Evolutionary conservation across 2,329 filamentous ascomycete species (phyloP).

Genomic region (Hypomyces perniciosus): DNA sequence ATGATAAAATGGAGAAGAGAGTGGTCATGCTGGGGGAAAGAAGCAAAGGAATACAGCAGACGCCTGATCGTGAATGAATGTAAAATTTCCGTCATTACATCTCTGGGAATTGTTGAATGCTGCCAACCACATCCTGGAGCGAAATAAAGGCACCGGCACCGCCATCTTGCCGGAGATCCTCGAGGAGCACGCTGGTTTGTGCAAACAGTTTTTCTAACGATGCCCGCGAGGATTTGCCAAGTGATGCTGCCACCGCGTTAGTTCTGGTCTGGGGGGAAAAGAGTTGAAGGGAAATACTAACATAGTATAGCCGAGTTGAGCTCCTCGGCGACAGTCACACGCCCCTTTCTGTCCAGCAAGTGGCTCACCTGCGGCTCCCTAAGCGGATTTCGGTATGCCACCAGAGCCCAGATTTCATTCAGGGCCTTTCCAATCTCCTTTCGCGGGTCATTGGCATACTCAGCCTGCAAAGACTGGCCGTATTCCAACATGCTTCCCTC

Average conservation of each 20-base stretch:
- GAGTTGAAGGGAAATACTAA: slow-evolving; percentile 39
- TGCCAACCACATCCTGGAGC: slow-evolving; percentile 43
- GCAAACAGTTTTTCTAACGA: slow-evolving; percentile 80
- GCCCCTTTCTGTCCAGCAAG: slow-evolving; percentile 67
- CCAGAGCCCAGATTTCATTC: slow-evolving; percentile 77
- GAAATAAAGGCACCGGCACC: slow-evolving; percentile 78
- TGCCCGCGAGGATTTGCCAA: slow-evolving; percentile 83
- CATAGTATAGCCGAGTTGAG: slow-evolving; percentile 88
- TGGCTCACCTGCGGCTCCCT: slow-evolving; percentile 69
- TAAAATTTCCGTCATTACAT: slow-evolving; percentile 4
- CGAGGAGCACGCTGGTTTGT: slow-evolving; percentile 80
- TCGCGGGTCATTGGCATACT: slow-evolving; percentile 68
- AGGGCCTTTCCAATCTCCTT: slow-evolving; percentile 68
- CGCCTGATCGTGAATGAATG: background rate
- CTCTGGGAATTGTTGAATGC: slow-evolving; percentile 36
- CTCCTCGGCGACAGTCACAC: slow-evolving; percentile 81
- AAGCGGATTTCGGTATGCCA: slow-evolving; percentile 79
- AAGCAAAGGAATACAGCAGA: background rate
- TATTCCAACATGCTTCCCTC: slow-evolving; percentile 69
- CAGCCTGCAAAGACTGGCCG: slow-evolving; percentile 68
- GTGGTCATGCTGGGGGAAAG: background rate
- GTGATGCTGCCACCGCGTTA: slow-evolving; percentile 55
- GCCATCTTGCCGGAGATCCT: slow-evolving; percentile 72
- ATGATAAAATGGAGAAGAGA: background rate
- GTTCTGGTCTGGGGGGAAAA: slow-evolving; percentile 3